Conservation (phyloP, 2,329 filamentous ascomycete species). For the Bipolaris cookei region DNA sequence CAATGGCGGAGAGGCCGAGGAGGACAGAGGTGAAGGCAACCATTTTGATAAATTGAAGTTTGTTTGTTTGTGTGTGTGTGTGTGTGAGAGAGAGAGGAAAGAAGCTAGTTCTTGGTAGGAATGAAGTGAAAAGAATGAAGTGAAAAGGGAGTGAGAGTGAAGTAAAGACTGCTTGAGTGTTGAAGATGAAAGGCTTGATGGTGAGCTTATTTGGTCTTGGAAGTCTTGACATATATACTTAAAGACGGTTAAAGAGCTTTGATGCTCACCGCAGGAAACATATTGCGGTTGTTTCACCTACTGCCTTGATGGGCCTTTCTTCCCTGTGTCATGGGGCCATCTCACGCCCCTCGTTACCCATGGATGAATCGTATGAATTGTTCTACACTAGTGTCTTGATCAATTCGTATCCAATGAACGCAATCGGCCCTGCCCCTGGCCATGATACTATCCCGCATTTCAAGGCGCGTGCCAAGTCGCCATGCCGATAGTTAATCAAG, state of each 20-base stretch:
- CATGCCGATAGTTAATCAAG: constrained; percentile 10
- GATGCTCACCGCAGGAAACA: constrained; percentile 4
- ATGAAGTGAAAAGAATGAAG: neutral
- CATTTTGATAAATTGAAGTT: constrained; percentile 22
- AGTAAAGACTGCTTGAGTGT: neutral
- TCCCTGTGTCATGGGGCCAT: neutral
- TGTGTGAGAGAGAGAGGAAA: too few relatives aligned
- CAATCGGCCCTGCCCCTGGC: neutral
- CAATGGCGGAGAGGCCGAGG: constrained; percentile 29
- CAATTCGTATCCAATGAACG: neutral
- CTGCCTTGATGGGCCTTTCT: neutral
- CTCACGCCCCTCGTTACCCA: neutral
- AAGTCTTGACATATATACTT: constrained; percentile 10
- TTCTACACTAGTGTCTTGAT: neutral
- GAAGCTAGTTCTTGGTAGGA: neutral
- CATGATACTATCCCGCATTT: neutral
- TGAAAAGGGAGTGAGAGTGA: neutral
- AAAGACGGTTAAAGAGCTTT: constrained; percentile 9
- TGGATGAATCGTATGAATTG: neutral
- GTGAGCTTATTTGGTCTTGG: constrained; percentile 1
- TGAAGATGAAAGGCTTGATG: constrained; percentile 10
- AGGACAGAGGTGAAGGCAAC: constrained; percentile 35
- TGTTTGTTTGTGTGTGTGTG: neutral
- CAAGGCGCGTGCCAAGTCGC: constrained; percentile 2
- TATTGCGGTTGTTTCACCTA: constrained; percentile 12